A percentile compares a stretch with the other conserved stretches of the same genome.
Evolutionary conservation across 2,329 filamentous ascomycete species (phyloP).

Genomic region (Chaetomiaceae sp.): DNA sequence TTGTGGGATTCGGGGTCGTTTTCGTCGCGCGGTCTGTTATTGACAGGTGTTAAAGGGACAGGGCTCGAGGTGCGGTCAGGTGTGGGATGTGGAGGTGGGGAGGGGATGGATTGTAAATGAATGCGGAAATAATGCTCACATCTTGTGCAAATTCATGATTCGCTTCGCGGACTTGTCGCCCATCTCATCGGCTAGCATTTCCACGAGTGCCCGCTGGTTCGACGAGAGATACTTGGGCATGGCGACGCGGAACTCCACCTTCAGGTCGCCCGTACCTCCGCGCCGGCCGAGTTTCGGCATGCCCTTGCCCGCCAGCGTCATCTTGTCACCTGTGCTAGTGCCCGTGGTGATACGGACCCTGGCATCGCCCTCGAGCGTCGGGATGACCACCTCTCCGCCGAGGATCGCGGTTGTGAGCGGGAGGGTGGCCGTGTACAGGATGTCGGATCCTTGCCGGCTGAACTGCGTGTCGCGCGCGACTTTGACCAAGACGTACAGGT

Average conservation of each 20-base stretch:
- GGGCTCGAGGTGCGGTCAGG: not conserved
- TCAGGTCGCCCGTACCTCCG: constrained; percentile 71
- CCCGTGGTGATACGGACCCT: constrained; percentile 89
- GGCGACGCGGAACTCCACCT: constrained; percentile 87
- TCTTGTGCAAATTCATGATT: constrained; percentile 74
- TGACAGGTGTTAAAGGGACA: constrained; percentile 8
- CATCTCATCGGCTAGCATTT: constrained; percentile 97
- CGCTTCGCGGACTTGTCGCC: constrained; percentile 86
- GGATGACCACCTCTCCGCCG: constrained; percentile 83
- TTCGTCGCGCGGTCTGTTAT: constrained; percentile 8
- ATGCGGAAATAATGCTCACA: no score
- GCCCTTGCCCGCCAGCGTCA: constrained; percentile 84
- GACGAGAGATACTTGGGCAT: constrained; percentile 93
- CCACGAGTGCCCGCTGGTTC: constrained; percentile 87
- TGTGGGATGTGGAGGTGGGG: not conserved
- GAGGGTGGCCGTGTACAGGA: constrained; percentile 86
- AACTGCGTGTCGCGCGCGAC: constrained; percentile 91
- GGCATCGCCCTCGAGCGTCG: constrained; percentile 85
- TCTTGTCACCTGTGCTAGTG: constrained; percentile 85
- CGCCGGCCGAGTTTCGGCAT: constrained; percentile 81
- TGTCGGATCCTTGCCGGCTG: constrained; percentile 79
- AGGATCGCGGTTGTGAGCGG: constrained; percentile 90
- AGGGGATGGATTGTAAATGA: no score
- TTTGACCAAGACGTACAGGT: constrained; percentile 85
- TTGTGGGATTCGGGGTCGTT: constrained; percentile 51